Base-by-base conservation (phyloP, 345 rosid species). In the Laguncularia racemosa region DNA sequence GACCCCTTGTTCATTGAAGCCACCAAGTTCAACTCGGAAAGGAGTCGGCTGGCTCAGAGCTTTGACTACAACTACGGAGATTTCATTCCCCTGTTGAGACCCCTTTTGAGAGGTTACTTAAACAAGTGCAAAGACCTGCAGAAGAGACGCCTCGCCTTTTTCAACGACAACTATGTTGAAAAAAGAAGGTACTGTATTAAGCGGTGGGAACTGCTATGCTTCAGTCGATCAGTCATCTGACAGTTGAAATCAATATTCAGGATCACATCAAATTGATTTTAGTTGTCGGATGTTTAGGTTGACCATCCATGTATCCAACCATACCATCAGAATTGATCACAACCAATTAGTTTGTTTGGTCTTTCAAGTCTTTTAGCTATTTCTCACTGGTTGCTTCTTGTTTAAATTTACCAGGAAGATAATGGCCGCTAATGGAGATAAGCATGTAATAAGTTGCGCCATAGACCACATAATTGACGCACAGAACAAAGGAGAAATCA, bases 41-140 rank as follows among this genome's bases (percentile, higher is more conserved):
- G 89, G 51, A 80, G 85, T 56, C 69, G 81, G 1, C 13, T 83
- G 74, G 85, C 85, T 52, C 83, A 83, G 46, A 83, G 89, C 20
- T 83, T 83, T 16, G 89, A 80, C 44, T 80, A 82, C 46, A 82
- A 83, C 33, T 83, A 83, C 51, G 89, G 89, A 17, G 89, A 83
- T 59, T 83, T 83, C 58, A 84, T 84, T 17, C 89, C 86, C 23
- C 16, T 78, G 67, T 80, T 78, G 0, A 64, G 84, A 57, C 89
- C 90, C 0, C 76, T 84, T n/a, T 48, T 84, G 53, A 65, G 70
- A 62, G 84, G 82, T 17, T 84, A 84, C 56, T 67, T 84, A 76
- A 78, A 80, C 56, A 78, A 67, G 62, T 84, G 86, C 74, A 78
- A 68, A 56, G 86, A 80, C 57, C 72, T 83, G 76, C 84, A 83